A percentile compares a stretch with the other conserved stretches of the same genome.
phyloP scores from a whole-genome alignment of 2,329 filamentous ascomycete genomes.

The Sclerotinia nivalis region DNA sequence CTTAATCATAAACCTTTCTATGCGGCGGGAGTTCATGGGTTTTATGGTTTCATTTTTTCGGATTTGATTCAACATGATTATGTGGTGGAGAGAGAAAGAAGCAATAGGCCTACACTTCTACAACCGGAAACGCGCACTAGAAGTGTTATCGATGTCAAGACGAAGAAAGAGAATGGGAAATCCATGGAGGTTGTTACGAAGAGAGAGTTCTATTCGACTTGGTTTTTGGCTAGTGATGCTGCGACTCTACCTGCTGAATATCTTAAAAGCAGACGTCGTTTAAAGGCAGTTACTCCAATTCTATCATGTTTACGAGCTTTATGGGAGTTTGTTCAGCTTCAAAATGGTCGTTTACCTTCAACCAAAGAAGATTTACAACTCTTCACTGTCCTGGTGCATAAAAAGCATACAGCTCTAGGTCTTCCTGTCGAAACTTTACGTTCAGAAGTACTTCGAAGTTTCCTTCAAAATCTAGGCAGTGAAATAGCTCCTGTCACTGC shows the following conservation, averaged over 20 bases:
- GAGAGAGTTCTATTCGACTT: slow-evolving; percentile 84
- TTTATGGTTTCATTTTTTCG: slow-evolving; percentile 94
- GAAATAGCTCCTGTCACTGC: slow-evolving; percentile 87
- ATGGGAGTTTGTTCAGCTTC: slow-evolving; percentile 76
- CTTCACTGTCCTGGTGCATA: slow-evolving; percentile 76
- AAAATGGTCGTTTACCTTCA: slow-evolving; percentile 55
- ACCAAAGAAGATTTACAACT: slow-evolving; percentile 66
- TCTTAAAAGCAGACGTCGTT: slow-evolving; percentile 64
- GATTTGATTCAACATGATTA: slow-evolving; percentile 91
- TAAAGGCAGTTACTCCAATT: slow-evolving; percentile 76
- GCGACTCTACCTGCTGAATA: slow-evolving; percentile 73
- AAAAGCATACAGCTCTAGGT: slow-evolving; percentile 74
- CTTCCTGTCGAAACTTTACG: slow-evolving; percentile 67
- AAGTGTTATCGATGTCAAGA: slow-evolving; percentile 69
- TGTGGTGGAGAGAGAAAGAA: slow-evolving; percentile 79
- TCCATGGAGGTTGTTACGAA: slow-evolving; percentile 85
- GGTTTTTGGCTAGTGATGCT: slow-evolving; percentile 77
- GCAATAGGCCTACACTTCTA: slow-evolving; percentile 66
- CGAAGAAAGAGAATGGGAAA: slow-evolving; percentile 69
- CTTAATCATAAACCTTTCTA: slow-evolving; percentile 82
- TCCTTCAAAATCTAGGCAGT: slow-evolving; percentile 80
- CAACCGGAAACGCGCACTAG: slow-evolving; percentile 75
- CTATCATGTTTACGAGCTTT: slow-evolving; percentile 85
- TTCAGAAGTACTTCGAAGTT: slow-evolving; percentile 74
- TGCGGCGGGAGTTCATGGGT: slow-evolving; percentile 79